A percentile compares a stretch with the other conserved stretches of the same genome.
Conservation (phyloP, 2,329 filamentous ascomycete genomes). For the Aspergillus arachidicola region DNA sequence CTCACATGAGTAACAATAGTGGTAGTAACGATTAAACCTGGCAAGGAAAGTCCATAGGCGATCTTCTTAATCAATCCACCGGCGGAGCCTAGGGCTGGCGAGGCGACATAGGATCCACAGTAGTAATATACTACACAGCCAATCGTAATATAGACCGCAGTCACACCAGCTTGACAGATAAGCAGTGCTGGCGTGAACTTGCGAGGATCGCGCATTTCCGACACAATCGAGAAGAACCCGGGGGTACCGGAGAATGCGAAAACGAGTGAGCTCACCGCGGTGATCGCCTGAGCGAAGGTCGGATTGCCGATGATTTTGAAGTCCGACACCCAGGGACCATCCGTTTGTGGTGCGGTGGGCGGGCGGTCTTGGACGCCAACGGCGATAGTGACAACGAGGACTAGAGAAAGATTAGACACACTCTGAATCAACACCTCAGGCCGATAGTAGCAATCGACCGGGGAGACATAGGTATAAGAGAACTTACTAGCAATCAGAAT, state of each 20-base stretch:
- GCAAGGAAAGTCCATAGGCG: constrained; percentile 42
- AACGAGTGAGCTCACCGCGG: constrained; percentile 25
- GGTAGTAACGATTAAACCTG: constrained; percentile 28
- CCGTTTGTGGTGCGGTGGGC: constrained; percentile 28
- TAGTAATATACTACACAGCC: constrained; percentile 47
- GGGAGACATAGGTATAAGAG: background rate
- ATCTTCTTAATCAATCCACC: constrained; percentile 45
- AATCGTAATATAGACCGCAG: constrained; percentile 34
- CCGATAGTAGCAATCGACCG: background rate
- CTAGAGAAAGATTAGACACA: constrained; percentile 10
- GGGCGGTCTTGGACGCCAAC: constrained; percentile 40
- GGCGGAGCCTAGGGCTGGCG: constrained; percentile 49
- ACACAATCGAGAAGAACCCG: constrained; percentile 36
- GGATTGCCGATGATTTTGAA: constrained; percentile 26
- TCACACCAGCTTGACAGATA: constrained; percentile 35
- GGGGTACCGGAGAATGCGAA: constrained; percentile 25
- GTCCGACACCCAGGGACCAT: constrained; percentile 28
- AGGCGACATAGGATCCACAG: constrained; percentile 48
- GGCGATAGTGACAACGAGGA: constrained; percentile 28
- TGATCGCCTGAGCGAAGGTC: constrained; percentile 24
- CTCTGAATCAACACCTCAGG: background rate
- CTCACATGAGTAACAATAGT: constrained; percentile 20
- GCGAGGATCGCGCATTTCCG: constrained; percentile 38
- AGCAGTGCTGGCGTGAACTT: constrained; percentile 34
- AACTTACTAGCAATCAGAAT: constrained; percentile 17